Percentiles rank a stretch among this genome's conserved stretches.
Conservation (phyloP, 2,329 filamentous ascomycete genomes). For the Hirsutella rhossiliensis region DNA sequence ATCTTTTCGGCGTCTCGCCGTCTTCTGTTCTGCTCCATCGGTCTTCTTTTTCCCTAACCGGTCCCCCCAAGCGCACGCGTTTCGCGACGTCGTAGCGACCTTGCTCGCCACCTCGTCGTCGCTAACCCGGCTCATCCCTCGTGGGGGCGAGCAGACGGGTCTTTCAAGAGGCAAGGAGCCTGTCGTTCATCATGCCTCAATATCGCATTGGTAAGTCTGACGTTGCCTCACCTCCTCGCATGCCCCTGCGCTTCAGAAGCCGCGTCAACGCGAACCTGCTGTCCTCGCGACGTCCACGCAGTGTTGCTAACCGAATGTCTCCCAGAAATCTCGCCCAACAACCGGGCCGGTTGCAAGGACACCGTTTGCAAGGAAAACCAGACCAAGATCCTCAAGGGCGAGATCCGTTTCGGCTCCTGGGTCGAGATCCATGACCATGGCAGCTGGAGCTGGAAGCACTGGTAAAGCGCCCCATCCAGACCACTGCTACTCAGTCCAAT, state of each 20-base stretch:
- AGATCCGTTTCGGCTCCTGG: slow-evolving; percentile 65
- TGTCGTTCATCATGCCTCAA: slow-evolving; percentile 24
- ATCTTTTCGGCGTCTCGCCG: no score
- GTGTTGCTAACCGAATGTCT: not conserved
- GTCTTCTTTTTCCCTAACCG: no score
- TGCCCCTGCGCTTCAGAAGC: not conserved
- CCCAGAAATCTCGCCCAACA: slow-evolving; percentile 59
- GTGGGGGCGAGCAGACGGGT: not conserved
- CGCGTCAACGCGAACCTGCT: not conserved
- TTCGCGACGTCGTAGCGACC: no score
- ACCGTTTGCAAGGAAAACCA: slow-evolving; percentile 57
- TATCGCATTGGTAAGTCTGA: slow-evolving; percentile 33
- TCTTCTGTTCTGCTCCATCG: no score
- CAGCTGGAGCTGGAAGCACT: slow-evolving; percentile 73
- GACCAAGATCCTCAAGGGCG: slow-evolving; percentile 66
- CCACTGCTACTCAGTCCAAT: no score
- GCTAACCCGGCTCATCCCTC: no score
- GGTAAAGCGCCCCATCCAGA: slow-evolving; percentile 43
- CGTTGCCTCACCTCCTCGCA: not conserved
- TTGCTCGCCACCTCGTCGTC: no score
- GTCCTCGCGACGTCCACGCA: not conserved
- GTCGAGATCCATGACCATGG: slow-evolving; percentile 50
- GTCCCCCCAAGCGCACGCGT: no score
- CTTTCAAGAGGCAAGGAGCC: not conserved
- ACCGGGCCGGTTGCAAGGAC: slow-evolving; percentile 64